Evolutionary conservation across 768 basidiomycete species (phyloP).

Genomic region (Mycena galericulata): DNA sequence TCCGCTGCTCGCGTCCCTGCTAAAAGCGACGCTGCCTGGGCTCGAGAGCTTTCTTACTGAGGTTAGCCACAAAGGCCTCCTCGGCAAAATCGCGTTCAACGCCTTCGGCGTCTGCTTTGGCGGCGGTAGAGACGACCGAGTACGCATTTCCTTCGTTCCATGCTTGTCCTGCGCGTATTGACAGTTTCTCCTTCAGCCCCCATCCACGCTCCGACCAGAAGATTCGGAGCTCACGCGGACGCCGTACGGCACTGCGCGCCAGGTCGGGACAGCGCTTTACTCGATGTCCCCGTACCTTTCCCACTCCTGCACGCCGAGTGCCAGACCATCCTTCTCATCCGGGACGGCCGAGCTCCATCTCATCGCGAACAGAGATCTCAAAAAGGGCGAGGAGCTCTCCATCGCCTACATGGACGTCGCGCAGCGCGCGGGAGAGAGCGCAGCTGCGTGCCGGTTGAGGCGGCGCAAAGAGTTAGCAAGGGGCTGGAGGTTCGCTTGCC

Average conservation of each 20-base stretch:
- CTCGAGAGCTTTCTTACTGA: constrained; percentile 77
- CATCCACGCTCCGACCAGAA: constrained; percentile 68
- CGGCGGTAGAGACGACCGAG: constrained; percentile 79
- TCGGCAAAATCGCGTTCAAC: constrained; percentile 84
- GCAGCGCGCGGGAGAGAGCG: constrained; percentile 64
- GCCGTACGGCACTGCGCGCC: constrained; percentile 78
- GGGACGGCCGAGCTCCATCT: constrained; percentile 80
- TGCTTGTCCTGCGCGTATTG: constrained; percentile 2
- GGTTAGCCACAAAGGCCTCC: constrained; percentile 68
- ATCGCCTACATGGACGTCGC: constrained; percentile 81
- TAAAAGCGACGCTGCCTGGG: constrained; percentile 75
- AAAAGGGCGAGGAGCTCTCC: constrained; percentile 81
- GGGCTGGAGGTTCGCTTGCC: constrained; percentile 87
- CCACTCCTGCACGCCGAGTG: constrained; percentile 82
- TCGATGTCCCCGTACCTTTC: constrained; percentile 80
- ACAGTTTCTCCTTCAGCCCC: constrained; percentile 56
- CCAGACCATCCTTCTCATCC: constrained; percentile 70
- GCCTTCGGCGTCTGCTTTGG: constrained; percentile 77
- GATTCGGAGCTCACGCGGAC: constrained; percentile 82
- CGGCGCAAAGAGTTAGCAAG: constrained; percentile 80
- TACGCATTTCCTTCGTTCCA: constrained; percentile 40
- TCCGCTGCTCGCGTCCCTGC: constrained; percentile 62
- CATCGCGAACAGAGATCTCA: constrained; percentile 73
- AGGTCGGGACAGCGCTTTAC: constrained; percentile 83
- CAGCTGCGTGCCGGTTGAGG: constrained; percentile 67